These are phyloP conservation scores for Piper longum DNA, from an alignment of 164 flowering plant genomes.

Conservation along the genomic window DNA sequence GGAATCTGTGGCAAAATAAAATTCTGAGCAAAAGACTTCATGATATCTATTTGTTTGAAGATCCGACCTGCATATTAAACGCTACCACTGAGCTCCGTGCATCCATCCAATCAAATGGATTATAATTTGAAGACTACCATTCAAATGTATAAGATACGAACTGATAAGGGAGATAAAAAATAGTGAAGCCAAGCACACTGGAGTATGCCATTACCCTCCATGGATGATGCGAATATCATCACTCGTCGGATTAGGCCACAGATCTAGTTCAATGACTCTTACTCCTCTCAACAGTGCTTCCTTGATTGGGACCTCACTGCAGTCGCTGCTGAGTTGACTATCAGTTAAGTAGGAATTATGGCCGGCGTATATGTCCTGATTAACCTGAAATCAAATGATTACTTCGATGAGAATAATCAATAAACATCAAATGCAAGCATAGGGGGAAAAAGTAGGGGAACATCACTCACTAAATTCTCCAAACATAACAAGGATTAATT, in stretches of 20 bases:
- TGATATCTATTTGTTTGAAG: not conserved
- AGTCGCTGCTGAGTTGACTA: slow-evolving; percentile 41
- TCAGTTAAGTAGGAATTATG: slow-evolving; percentile 52
- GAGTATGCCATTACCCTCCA: slow-evolving; percentile 28
- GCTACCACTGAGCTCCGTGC: slow-evolving; percentile 9
- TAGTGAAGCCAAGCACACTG: not conserved
- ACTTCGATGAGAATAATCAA: too few species aligned
- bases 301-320: slow-evolving; percentile 39
- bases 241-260: slow-evolving; percentile 41
- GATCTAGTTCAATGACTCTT: slow-evolving; percentile 42
- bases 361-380: slow-evolving; percentile 38
- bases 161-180: not conserved
- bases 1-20: not conserved
- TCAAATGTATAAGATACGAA: not conserved
- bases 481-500: too few species aligned
- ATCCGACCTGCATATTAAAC: slow-evolving; percentile 8
- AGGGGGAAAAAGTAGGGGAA: not conserved
- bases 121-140: slow-evolving; percentile 5
- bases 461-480: too few species aligned
- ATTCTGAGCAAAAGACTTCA: not conserved
- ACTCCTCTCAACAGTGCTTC: slow-evolving; percentile 36
- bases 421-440: too few species aligned
- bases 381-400: slow-evolving; percentile 16
- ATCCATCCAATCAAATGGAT: slow-evolving; percentile 4
- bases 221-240: slow-evolving; percentile 29